Evolutionary conservation across 805 yeast genomes (phyloP).

Genomic region (Wickerhamomyces alni): DNA sequence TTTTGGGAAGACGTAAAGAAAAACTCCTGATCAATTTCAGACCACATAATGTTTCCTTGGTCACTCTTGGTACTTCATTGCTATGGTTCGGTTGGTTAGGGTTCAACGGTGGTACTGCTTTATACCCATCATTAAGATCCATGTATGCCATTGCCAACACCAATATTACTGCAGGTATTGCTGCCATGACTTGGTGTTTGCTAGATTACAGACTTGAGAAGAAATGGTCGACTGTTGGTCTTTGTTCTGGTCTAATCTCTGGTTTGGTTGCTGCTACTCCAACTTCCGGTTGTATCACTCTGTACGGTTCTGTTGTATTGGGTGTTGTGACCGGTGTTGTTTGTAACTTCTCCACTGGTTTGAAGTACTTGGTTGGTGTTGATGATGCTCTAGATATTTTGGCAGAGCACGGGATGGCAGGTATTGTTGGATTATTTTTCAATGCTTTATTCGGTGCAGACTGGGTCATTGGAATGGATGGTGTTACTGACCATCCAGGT

Average conservation of each 20-base stretch:
- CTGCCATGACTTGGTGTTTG: constrained; percentile 87
- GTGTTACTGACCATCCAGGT: constrained; percentile 75
- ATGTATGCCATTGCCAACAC: constrained; percentile 90
- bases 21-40: constrained; percentile 76
- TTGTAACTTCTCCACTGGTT: constrained; percentile 86
- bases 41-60: constrained; percentile 91
- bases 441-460: constrained; percentile 84
- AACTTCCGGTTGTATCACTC: constrained; percentile 82
- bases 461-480: constrained; percentile 88
- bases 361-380: constrained; percentile 72
- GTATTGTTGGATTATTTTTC: constrained; percentile 83
- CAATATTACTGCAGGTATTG: constrained; percentile 82
- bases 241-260: constrained; percentile 92
- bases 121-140: constrained; percentile 76
- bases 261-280: constrained; percentile 98
- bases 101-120: constrained; percentile 87
- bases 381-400: constrained; percentile 93
- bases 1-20: constrained; percentile 74
- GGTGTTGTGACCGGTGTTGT: constrained; percentile 77
- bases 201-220: constrained; percentile 83
- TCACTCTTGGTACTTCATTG: constrained; percentile 80
- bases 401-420: constrained; percentile 99
- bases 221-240: constrained; percentile 92
- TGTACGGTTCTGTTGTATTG: constrained; percentile 84
- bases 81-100: constrained; percentile 97